Conservation (phyloP, 2,329 filamentous ascomycete genomes). For the Beauveria bassiana region DNA sequence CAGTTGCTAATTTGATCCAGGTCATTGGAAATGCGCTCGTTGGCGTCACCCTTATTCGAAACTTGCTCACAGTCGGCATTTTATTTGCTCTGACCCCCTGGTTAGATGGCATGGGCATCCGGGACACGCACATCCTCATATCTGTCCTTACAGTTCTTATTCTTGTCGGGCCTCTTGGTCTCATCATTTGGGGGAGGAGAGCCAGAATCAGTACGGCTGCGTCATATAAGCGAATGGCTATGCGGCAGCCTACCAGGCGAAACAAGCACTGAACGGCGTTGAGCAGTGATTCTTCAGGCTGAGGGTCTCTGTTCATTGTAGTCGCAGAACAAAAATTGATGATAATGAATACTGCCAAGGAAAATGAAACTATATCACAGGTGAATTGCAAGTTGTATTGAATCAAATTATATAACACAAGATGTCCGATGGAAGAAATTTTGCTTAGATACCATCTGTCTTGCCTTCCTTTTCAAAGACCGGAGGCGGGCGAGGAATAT, state of each 20-base stretch:
- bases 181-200: conserved; percentile 14
- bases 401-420: no score
- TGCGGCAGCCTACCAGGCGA: conserved; percentile 1
- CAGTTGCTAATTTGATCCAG: conserved; percentile 8
- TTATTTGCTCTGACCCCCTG: conserved; percentile 18
- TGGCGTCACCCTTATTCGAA: conserved; percentile 18
- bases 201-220: conserved; percentile 9
- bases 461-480: conserved; percentile 17
- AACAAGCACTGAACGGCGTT: not conserved
- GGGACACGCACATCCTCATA: conserved; percentile 12
- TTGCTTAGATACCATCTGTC: not conserved
- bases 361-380: no score
- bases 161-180: conserved; percentile 9
- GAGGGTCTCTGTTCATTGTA: no score
- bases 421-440: not conserved
- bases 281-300: no score
- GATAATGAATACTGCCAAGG: not conserved
- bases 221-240: conserved; percentile 8
- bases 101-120: conserved; percentile 19
- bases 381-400: no score
- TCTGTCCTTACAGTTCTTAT: conserved; percentile 5
- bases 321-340: not conserved
- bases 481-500: conserved; percentile 24
- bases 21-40: conserved; percentile 20
- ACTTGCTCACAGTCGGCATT: conserved; percentile 17